Base-by-base conservation (phyloP, 2,329 filamentous ascomycete species). In the Venturia carpophila region DNA sequence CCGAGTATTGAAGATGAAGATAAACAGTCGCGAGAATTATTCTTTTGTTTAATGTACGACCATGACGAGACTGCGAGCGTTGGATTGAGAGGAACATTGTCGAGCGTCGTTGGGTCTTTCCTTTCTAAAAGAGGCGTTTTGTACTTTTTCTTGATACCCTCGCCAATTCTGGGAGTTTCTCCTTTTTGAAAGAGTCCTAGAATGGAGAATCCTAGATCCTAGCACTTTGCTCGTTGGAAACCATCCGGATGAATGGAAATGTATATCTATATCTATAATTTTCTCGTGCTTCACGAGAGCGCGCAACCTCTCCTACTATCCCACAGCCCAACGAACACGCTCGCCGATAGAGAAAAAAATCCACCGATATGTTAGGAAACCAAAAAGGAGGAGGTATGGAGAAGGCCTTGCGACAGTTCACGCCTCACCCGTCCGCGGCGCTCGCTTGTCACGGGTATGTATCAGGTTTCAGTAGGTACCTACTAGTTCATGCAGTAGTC, bases 101-200 rank as follows among this genome's bases (percentile, higher is more conserved):
- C 17, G 52, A 58, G 19, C 52, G 30, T 58, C 52, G 47, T 27
- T 52, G 21, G 47, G 47, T 11, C 45, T 21, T 21, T 21, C 45
- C 30, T 1, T 24, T 24, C 3, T 10, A 11, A n/a, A 58, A 37
- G 52, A 58, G 52, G 52, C 52, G 52, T 58, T 58, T 58, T 58
- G 52, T 58, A 52, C 21, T 27, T 11, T n/a, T 58, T 58, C 52
- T 58, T 58, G 52, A 58, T 58, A 58, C 52, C 52, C 52, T 58
- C 52, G 19, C 30, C 47, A 52, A 58, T 58, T 4, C 10, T 58
- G 52, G 52, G 52, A 58, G 30, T 21, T 58, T 37, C 7, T 37
- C 24, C 21, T 27, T 52, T 52, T 21, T n/a, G 42, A 3, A 3
- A 15, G 21, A 52, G 47, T 37, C 30, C 52, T 58, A 58, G 52